Conservation (phyloP, 2,329 filamentous ascomycete genomes). For the Chrysoporthe puriensis region DNA sequence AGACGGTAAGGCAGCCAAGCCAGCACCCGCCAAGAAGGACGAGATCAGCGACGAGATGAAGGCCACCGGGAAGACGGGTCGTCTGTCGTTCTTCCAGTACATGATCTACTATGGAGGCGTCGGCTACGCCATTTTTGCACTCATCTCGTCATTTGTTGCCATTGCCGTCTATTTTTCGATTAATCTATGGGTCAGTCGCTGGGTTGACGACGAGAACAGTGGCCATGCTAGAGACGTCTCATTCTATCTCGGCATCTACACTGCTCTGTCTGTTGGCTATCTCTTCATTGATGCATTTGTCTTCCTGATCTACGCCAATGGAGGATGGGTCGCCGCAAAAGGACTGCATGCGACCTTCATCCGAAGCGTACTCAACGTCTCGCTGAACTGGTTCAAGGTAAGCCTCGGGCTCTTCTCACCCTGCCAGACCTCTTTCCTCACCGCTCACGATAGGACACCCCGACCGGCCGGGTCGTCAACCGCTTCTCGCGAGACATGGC, state of each 20-base stretch:
- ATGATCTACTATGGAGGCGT: constrained; percentile 55
- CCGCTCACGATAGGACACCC: constrained; percentile 33
- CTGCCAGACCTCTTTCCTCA: not conserved
- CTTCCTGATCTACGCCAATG: constrained; percentile 55
- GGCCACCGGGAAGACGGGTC: constrained; percentile 48
- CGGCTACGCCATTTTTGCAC: constrained; percentile 44
- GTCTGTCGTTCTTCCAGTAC: constrained; percentile 50
- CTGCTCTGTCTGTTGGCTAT: constrained; percentile 48
- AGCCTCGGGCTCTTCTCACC: not conserved
- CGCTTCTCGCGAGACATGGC: constrained; percentile 49
- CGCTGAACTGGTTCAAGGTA: constrained; percentile 59
- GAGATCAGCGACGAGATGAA: constrained; percentile 53
- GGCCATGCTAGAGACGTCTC: constrained; percentile 47
- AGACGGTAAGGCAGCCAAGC: constrained; percentile 40
- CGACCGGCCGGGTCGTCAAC: constrained; percentile 39
- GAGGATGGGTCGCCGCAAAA: constrained; percentile 59
- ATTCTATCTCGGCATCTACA: constrained; percentile 59
- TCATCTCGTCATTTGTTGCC: constrained; percentile 45
- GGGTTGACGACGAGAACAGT: constrained; percentile 56
- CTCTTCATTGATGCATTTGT: constrained; percentile 46
- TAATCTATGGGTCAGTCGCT: constrained; percentile 54
- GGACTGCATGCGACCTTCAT: constrained; percentile 58
- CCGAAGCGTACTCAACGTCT: constrained; percentile 54
- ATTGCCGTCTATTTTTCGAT: constrained; percentile 48
- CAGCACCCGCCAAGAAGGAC: constrained; percentile 44